These are phyloP conservation scores for Coprinopsis cinerea DNA, from an alignment of 768 basidiomycete genomes.

Conservation along the genomic window DNA sequence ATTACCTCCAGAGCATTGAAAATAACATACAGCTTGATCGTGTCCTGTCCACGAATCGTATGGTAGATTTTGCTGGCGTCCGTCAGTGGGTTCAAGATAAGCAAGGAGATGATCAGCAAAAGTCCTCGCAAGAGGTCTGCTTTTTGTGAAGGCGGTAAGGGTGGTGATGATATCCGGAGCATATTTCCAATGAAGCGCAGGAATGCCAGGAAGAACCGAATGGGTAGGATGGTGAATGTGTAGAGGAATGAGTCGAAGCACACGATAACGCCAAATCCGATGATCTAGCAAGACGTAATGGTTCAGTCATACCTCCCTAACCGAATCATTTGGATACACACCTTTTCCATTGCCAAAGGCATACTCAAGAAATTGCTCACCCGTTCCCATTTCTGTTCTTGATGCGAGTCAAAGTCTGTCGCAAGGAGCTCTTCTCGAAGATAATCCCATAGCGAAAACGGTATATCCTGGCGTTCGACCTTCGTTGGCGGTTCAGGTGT, in stretches of 20 bases:
- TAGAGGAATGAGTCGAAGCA: constrained; percentile 97
- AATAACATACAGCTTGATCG: constrained; percentile 97
- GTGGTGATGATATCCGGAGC: constrained; percentile 42
- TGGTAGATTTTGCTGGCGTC: constrained; percentile 99
- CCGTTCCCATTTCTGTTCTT: constrained; percentile 92
- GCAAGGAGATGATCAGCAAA: constrained; percentile 67
- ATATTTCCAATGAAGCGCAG: constrained; percentile 48
- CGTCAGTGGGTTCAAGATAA: constrained; percentile 74
- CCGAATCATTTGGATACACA: constrained; percentile 17
- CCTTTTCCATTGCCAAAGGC: constrained; percentile 92
- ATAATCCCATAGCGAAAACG: constrained; percentile 91
- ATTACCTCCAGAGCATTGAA: constrained; percentile 96
- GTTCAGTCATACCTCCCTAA: background rate
- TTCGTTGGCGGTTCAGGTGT: constrained; percentile 16
- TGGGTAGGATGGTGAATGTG: constrained; percentile 95
- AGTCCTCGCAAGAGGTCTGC: constrained; percentile 84
- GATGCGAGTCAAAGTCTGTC: constrained; percentile 92
- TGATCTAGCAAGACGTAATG: constrained; percentile 47
- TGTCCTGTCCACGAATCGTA: constrained; percentile 94
- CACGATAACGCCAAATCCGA: constrained; percentile 86
- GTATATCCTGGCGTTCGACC: constrained; percentile 25
- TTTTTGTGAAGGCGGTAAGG: constrained; percentile 83
- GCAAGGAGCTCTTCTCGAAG: constrained; percentile 82
- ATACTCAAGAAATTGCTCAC: constrained; percentile 94
- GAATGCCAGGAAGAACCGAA: constrained; percentile 69